phyloP scores from a whole-genome alignment of 2,329 filamentous ascomycete species.

The Apiospora malaysiana region DNA sequence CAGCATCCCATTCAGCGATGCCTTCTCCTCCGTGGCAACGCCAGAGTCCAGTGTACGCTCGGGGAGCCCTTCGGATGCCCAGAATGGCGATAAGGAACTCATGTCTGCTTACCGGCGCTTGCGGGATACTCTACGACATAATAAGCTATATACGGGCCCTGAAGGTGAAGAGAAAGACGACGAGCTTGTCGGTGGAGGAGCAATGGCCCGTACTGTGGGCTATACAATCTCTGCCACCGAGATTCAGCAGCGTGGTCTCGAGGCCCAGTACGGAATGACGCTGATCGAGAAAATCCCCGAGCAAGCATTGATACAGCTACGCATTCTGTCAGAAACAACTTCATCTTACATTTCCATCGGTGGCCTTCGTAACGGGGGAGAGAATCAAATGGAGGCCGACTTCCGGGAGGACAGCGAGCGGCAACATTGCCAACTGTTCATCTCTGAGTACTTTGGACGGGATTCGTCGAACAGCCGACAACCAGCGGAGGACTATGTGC shows the following conservation, averaged over 20 bases:
- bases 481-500: slow-evolving; percentile 54
- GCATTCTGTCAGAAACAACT: slow-evolving; percentile 86
- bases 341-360: slow-evolving; percentile 84
- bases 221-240: slow-evolving; percentile 88
- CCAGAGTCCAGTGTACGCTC: slow-evolving; percentile 44
- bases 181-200: slow-evolving; percentile 61
- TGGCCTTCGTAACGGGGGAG: slow-evolving; percentile 64
- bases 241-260: slow-evolving; percentile 87
- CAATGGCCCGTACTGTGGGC: slow-evolving; percentile 71
- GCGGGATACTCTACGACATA: slow-evolving; percentile 62
- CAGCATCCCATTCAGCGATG: slow-evolving; percentile 50
- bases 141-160: slow-evolving; percentile 49
- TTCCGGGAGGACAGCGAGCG: slow-evolving; percentile 71
- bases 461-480: slow-evolving; percentile 47
- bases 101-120: slow-evolving; percentile 65
- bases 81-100: slow-evolving; percentile 58
- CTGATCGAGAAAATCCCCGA: slow-evolving; percentile 85
- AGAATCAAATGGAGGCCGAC: slow-evolving; percentile 69
- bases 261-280: slow-evolving; percentile 74
- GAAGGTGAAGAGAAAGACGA: slow-evolving; percentile 41
- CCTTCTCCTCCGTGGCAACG: slow-evolving; percentile 46
- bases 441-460: slow-evolving; percentile 58
- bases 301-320: slow-evolving; percentile 82
- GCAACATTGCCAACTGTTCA: slow-evolving; percentile 79
- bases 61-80: slow-evolving; percentile 40